phyloP scores from a whole-genome alignment of 345 rosid species.

The Citrus trifoliata region DNA sequence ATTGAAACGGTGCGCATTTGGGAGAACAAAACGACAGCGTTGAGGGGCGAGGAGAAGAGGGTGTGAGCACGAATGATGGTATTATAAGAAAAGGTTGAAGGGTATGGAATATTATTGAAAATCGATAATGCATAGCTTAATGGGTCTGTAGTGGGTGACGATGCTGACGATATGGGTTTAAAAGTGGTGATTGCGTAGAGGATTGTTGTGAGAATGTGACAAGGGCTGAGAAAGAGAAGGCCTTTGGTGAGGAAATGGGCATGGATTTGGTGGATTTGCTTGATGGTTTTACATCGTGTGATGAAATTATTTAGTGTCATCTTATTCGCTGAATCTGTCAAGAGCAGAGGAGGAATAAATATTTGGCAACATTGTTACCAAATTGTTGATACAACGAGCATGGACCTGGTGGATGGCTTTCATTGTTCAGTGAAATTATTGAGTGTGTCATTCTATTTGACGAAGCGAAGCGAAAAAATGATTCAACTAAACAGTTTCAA shows the following conservation, averaged over 20 bases:
- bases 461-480: background rate
- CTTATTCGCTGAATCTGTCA: background rate
- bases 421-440: slow-evolving; percentile 3
- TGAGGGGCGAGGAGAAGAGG: slow-evolving; percentile 45
- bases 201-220: slow-evolving; percentile 29
- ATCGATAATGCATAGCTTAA: slow-evolving; percentile 37
- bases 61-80: slow-evolving; percentile 45
- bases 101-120: slow-evolving; percentile 42
- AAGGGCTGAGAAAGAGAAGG: slow-evolving; percentile 12
- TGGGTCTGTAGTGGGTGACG: background rate
- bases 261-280: slow-evolving; percentile 41
- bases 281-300: slow-evolving; percentile 25
- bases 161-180: slow-evolving; percentile 11
- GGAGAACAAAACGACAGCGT: slow-evolving; percentile 48
- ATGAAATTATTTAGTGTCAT: background rate
- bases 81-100: slow-evolving; percentile 60
- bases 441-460: background rate
- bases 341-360: background rate
- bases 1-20: slow-evolving; percentile 53
- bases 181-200: slow-evolving; percentile 42
- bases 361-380: too few species aligned
- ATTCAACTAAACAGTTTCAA: background rate
- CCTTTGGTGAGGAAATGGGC: slow-evolving; percentile 34
- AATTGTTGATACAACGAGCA: slow-evolving; percentile 25
- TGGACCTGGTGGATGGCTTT: slow-evolving; percentile 39